phyloP scores from a whole-genome alignment of 768 basidiomycete species.

The Lactarius pseudohatsudake region DNA sequence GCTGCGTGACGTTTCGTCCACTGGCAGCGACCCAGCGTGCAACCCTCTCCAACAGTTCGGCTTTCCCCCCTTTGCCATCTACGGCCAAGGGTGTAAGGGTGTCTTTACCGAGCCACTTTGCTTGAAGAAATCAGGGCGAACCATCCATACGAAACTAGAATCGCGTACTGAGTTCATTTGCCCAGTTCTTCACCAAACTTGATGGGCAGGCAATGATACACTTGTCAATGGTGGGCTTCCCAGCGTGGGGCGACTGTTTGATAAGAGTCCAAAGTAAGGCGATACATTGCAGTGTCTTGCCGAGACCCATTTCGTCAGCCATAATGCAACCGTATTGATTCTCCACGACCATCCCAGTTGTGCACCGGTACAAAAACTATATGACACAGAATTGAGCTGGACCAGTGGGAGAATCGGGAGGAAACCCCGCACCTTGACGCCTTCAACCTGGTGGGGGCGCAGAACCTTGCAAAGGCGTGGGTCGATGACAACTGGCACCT shows the following conservation, averaged over 20 bases:
- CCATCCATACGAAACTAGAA: constrained; percentile 7
- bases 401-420: constrained; percentile 3
- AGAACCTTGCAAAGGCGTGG: constrained; percentile 84
- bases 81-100: constrained; percentile 81
- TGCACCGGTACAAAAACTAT: constrained; percentile 93
- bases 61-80: constrained; percentile 90
- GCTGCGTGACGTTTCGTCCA: constrained; percentile 88
- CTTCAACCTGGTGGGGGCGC: constrained; percentile 96
- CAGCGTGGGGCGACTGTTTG: constrained; percentile 89
- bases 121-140: constrained; percentile 42
- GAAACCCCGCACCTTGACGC: constrained; percentile 75
- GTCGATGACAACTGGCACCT: constrained; percentile 97
- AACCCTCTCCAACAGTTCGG: constrained; percentile 74
- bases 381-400: constrained; percentile 8
- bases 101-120: constrained; percentile 93
- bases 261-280: constrained; percentile 92
- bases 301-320: constrained; percentile 99
- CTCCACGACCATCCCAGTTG: constrained; percentile 89
- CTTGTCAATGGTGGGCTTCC: constrained; percentile 90
- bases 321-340: constrained; percentile 96
- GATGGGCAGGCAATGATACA: constrained; percentile 97
- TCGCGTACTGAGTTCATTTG: constrained; percentile 82
- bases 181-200: constrained; percentile 98
- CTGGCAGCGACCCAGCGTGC: constrained; percentile 86
- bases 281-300: constrained; percentile 96